Conservation (phyloP, 2,329 filamentous ascomycete species). For the Aureobasidium sp. region DNA sequence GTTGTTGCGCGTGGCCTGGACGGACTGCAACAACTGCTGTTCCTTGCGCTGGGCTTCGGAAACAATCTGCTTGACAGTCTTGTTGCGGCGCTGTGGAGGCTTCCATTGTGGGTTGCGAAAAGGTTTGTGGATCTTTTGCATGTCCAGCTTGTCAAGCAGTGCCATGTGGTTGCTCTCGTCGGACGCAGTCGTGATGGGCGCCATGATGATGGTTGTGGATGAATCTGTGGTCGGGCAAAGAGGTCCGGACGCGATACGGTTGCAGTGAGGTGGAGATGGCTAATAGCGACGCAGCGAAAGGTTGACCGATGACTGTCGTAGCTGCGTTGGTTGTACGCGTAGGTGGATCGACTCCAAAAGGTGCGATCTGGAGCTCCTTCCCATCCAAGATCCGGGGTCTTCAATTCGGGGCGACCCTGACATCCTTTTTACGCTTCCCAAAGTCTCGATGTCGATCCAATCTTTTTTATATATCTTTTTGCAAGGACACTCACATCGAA, state of each 20-base stretch:
- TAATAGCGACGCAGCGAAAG: neutral
- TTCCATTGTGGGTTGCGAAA: constrained; percentile 91
- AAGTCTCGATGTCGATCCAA: neutral
- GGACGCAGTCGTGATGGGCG: constrained; percentile 59
- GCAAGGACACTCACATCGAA: neutral
- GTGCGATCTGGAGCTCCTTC: neutral
- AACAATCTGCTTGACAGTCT: constrained; percentile 95
- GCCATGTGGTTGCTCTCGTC: constrained; percentile 73
- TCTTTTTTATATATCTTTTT: neutral
- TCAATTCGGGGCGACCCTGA: neutral
- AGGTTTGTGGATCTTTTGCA: constrained; percentile 74
- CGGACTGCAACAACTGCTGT: constrained; percentile 66
- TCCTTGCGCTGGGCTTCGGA: constrained; percentile 83
- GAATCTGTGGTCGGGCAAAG: neutral
- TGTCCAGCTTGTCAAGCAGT: constrained; percentile 86
- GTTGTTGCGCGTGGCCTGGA: constrained; percentile 60
- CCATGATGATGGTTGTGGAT: constrained; percentile 34
- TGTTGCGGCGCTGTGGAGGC: constrained; percentile 91
- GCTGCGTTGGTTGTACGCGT: neutral
- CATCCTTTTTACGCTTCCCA: neutral
- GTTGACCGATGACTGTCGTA: neutral
- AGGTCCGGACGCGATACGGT: neutral
- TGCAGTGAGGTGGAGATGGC: neutral
- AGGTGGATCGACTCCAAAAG: neutral
- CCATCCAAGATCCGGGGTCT: neutral